Evolutionary conservation across 345 rosid genomes (phyloP).

Genomic region (Hypericum perforatum): DNA sequence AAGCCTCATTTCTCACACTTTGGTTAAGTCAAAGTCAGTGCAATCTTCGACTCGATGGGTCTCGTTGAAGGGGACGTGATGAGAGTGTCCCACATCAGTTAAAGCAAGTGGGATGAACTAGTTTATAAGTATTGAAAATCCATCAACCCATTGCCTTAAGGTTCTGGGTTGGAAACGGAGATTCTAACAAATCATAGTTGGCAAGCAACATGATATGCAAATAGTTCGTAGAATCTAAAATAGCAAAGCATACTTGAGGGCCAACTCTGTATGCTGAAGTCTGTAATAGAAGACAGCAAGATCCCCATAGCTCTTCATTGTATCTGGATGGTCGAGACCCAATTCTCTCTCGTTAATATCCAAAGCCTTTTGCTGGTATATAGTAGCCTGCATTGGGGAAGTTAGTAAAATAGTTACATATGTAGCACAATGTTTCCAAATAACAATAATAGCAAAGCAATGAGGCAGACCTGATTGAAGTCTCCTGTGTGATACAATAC

Average conservation of each 20-base stretch:
- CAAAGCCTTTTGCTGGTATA: slow-evolving; percentile 96
- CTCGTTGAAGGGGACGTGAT: no score
- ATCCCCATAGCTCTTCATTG: slow-evolving; percentile 99
- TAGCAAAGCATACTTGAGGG: slow-evolving; percentile 71
- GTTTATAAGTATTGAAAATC: no score
- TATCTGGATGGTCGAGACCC: slow-evolving; percentile 98
- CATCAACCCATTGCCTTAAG: no score
- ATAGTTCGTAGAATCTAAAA: slow-evolving; percentile 4
- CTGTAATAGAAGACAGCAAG: slow-evolving; percentile 99
- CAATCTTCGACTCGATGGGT: no score
- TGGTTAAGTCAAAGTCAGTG: no score
- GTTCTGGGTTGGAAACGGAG: no score
- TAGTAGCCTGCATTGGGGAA: slow-evolving; percentile 61
- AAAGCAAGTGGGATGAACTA: no score
- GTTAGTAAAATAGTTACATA: slow-evolving; percentile 10
- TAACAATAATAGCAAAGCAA: slow-evolving; percentile 7
- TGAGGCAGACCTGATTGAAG: slow-evolving; percentile 74
- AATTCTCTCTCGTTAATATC: slow-evolving; percentile 99
- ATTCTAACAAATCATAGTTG: slow-evolving; percentile 4
- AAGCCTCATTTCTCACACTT: no score
- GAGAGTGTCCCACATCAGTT: no score
- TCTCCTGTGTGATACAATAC: slow-evolving; percentile 98
- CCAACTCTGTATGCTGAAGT: slow-evolving; percentile 95
- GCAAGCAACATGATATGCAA: background rate
- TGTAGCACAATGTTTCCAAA: background rate